A percentile compares a stretch with the other conserved stretches of the same genome.
Evolutionary conservation across 148 eudicot species (phyloP).

Genomic region (Agrostemma githago): DNA sequence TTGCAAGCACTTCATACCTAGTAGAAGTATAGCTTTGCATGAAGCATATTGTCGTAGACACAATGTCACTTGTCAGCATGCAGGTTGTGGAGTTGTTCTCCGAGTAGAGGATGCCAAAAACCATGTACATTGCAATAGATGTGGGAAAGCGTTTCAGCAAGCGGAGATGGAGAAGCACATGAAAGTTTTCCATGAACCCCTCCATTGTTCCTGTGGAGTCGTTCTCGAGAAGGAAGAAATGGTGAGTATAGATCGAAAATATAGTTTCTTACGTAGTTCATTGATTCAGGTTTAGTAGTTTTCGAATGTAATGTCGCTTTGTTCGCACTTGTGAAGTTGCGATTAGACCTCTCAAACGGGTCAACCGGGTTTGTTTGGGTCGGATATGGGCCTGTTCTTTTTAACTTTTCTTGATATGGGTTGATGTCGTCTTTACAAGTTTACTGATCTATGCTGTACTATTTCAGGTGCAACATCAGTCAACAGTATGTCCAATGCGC

Average conservation of each 20-base stretch:
- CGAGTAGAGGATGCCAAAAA: constrained; percentile 63
- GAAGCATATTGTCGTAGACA: constrained; percentile 86
- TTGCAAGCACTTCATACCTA: constrained; percentile 75
- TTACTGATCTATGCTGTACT: background rate
- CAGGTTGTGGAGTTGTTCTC: constrained; percentile 77
- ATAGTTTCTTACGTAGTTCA: background rate
- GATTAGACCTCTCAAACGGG: too few species aligned
- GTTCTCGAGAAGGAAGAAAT: constrained; percentile 82
- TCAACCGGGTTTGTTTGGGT: too few species aligned
- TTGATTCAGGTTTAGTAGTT: too few species aligned
- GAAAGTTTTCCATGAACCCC: constrained; percentile 85
- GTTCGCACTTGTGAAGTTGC: too few species aligned
- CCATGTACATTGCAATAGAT: constrained; percentile 76
- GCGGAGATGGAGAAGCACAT: constrained; percentile 85
- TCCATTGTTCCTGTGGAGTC: constrained; percentile 71
- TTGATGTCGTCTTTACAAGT: too few species aligned
- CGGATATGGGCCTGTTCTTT: too few species aligned
- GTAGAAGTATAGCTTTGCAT: constrained; percentile 72
- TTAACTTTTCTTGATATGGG: too few species aligned
- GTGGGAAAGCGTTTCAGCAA: constrained; percentile 74
- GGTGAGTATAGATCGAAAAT: constrained; percentile 36
- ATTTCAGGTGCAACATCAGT: constrained; percentile 72
- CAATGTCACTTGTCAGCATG: constrained; percentile 63
- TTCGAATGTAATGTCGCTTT: too few species aligned
- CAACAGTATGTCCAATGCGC: constrained; percentile 67